Evolutionary conservation across 192 early-diverging fungal genomes (phyloP).

Genomic region (Gonapodya prolifera): DNA sequence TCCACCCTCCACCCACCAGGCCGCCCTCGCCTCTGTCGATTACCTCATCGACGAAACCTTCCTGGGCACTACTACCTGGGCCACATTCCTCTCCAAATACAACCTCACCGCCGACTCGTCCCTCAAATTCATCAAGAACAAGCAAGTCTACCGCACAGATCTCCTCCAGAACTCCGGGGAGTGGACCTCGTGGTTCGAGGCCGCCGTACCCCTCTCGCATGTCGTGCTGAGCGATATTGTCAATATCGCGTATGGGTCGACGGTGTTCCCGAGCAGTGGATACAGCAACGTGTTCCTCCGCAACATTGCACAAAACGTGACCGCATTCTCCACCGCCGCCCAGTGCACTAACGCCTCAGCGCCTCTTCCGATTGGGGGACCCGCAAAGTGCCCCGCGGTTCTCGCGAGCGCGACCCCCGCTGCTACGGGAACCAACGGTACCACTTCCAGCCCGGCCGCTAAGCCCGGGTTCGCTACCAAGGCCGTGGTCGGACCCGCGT

Average conservation of each 20-base stretch:
- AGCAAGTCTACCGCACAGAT: neutral
- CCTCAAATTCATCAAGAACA: neutral
- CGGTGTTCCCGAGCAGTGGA: neutral
- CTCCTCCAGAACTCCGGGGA: neutral
- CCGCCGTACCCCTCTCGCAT: neutral
- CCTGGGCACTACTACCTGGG: neutral
- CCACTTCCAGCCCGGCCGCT: too few species aligned
- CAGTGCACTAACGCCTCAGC: neutral
- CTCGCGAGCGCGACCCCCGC: too few species aligned
- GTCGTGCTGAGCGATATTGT: neutral
- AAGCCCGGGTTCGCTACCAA: neutral
- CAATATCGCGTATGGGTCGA: too few species aligned
- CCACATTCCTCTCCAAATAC: neutral
- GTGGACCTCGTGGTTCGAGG: neutral
- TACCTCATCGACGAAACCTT: constrained; percentile 1
- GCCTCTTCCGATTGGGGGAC: too few species aligned
- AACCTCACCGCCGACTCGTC: neutral
- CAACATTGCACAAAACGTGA: neutral
- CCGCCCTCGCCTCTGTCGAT: neutral
- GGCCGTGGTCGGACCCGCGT: neutral
- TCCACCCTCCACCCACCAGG: neutral
- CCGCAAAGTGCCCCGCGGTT: neutral
- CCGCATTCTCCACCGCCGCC: neutral
- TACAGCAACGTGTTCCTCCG: neutral
- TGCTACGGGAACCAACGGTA: too few species aligned